phyloP scores from a whole-genome alignment of 257 asterid species.

The Plectranthus barbatus region DNA sequence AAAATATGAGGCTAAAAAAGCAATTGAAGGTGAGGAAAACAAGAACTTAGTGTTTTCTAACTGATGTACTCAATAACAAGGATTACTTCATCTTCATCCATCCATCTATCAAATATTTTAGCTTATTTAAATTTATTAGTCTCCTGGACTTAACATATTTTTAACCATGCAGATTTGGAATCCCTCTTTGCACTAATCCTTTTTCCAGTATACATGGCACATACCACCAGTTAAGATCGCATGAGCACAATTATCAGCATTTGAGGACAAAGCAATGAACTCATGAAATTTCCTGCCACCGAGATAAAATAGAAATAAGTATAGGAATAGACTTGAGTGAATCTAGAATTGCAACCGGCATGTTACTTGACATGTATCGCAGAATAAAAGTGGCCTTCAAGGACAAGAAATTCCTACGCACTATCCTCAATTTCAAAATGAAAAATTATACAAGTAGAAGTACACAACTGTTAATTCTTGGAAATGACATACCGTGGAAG shows the following conservation, averaged over 20 bases:
- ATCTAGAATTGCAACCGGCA: neutral
- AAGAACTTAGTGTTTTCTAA: neutral
- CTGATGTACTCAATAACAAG: slow-evolving; percentile 8
- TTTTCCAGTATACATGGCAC: slow-evolving; percentile 12
- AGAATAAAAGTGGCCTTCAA: neutral
- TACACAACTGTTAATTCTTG: neutral
- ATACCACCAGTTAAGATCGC: slow-evolving; percentile 34
- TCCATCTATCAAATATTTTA: neutral
- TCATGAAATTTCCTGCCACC: slow-evolving; percentile 57
- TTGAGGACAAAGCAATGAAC: slow-evolving; percentile 24
- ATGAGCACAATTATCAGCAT: slow-evolving; percentile 20
- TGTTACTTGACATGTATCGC: neutral
- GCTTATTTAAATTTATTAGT: neutral
- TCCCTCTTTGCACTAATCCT: neutral
- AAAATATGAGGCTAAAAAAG: slow-evolving; percentile 4
- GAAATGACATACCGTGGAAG: neutral
- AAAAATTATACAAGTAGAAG: neutral
- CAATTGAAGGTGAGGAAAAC: neutral
- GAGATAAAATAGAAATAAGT: neutral
- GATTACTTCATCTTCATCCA: slow-evolving; percentile 2
- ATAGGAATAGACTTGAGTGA: neutral
- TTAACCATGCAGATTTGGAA: neutral
- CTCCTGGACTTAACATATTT: slow-evolving; percentile 4
- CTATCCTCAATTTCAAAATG: neutral
- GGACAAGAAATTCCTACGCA: neutral